phyloP scores from a whole-genome alignment of 2,329 filamentous ascomycete genomes.

The Pestalotiopsis sp. region DNA sequence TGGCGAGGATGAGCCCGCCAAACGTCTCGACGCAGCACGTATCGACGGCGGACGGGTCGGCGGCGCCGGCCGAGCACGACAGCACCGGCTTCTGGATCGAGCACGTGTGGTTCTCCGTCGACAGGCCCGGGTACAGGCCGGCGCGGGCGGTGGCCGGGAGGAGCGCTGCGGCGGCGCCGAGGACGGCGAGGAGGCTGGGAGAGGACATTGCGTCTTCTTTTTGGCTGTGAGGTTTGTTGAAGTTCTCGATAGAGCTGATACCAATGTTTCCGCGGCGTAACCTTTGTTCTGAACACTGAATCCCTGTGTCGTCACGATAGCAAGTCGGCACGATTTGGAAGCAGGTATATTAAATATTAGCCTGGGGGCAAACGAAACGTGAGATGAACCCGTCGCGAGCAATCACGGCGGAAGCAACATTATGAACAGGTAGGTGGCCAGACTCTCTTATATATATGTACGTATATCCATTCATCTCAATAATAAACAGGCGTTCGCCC shows the following conservation, averaged over 20 bases:
- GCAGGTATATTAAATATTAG: no score
- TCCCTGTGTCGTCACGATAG: no score
- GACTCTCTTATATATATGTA: constrained; percentile 12
- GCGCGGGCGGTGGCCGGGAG: constrained; percentile 32
- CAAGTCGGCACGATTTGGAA: no score
- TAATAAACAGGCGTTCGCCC: neutral
- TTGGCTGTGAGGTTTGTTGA: neutral
- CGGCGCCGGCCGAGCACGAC: constrained; percentile 51
- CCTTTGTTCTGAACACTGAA: no score
- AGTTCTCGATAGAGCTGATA: neutral
- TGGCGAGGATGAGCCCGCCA: constrained; percentile 62
- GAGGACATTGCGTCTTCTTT: constrained; percentile 1
- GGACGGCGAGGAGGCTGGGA: neutral
- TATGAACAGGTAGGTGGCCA: neutral
- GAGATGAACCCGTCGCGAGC: neutral
- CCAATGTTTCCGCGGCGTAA: neutral
- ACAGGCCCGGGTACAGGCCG: constrained; percentile 45
- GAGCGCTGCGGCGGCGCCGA: constrained; percentile 25
- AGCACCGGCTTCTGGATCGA: constrained; percentile 42
- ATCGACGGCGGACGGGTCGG: constrained; percentile 49
- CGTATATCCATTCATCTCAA: constrained; percentile 11
- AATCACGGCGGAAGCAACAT: neutral
- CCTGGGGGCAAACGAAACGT: no score
- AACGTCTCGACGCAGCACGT: constrained; percentile 67
- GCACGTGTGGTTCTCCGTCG: constrained; percentile 58